Conservation (phyloP, 2,329 filamentous ascomycete genomes). For the Grosmannia penicillata region DNA sequence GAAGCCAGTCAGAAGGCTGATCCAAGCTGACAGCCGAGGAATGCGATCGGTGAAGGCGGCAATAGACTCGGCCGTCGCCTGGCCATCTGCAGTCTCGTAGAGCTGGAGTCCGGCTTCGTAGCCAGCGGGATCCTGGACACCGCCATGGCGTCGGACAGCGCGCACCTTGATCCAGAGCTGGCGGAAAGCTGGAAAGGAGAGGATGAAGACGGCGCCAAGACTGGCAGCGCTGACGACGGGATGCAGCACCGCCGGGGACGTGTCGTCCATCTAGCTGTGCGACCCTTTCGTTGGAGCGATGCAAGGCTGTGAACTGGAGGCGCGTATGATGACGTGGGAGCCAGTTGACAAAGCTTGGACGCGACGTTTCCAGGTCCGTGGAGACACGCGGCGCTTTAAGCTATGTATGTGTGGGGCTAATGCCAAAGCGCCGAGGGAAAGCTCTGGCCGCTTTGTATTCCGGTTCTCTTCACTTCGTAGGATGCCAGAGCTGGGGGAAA, state of each 20-base stretch:
- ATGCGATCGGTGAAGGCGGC: slow-evolving; percentile 16
- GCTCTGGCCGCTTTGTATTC: too few relatives aligned
- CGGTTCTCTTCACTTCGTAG: too few relatives aligned
- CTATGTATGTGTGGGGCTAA: too few relatives aligned
- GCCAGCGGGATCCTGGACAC: slow-evolving; percentile 3
- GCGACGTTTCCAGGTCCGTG: too few relatives aligned
- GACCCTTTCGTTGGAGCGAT: too few relatives aligned
- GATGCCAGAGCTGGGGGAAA: too few relatives aligned
- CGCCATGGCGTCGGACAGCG: slow-evolving; percentile 5
- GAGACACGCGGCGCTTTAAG: too few relatives aligned
- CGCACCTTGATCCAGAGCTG: slow-evolving; percentile 7
- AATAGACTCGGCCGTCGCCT: slow-evolving; percentile 18
- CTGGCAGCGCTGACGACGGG: slow-evolving; percentile 7
- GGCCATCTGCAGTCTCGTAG: slow-evolving; percentile 18
- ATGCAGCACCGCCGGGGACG: slow-evolving; percentile 2
- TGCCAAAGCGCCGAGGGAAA: too few relatives aligned
- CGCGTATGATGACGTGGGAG: too few relatives aligned
- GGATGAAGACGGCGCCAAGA: slow-evolving; percentile 7
- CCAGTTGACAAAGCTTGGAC: too few relatives aligned
- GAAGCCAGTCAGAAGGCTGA: slow-evolving; percentile 14
- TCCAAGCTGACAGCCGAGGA: slow-evolving; percentile 14
- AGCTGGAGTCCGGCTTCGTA: slow-evolving; percentile 13
- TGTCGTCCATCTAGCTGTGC: slow-evolving; percentile 7
- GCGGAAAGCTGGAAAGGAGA: slow-evolving; percentile 11
- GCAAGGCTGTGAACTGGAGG: too few relatives aligned